Evolutionary conservation across 116 monocot genomes (phyloP).

Genomic region (Phalaenopsis hybrid): DNA sequence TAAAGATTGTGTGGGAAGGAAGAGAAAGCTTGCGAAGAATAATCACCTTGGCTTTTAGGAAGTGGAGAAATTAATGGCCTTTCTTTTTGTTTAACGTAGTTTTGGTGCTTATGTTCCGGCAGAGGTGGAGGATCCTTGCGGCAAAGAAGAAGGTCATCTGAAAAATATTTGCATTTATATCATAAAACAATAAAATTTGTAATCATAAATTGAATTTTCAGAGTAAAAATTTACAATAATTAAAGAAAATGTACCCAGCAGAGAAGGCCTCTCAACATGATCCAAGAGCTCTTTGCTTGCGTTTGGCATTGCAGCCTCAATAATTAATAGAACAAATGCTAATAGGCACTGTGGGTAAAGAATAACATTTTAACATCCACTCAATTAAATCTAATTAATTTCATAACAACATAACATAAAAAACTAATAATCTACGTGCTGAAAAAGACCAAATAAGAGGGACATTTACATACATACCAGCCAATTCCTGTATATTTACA

Average conservation of each 20-base stretch:
- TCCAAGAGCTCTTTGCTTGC: conserved; percentile 27
- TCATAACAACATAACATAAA: no score
- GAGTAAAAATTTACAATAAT: background rate
- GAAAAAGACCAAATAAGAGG: no score
- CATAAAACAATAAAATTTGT: background rate
- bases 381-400: no score
- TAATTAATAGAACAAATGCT: background rate
- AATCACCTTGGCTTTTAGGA: conserved; percentile 30
- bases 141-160: conserved; percentile 20
- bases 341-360: background rate
- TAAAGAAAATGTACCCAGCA: conserved; percentile 10
- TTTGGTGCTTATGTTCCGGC: background rate
- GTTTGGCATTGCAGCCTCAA: conserved; percentile 11
- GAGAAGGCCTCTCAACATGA: conserved; percentile 20
- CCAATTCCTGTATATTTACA: no score
- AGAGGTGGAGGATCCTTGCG: background rate
- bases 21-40: background rate
- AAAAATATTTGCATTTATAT: background rate
- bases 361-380: background rate
- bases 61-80: conserved; percentile 6
- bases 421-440: no score
- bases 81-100: background rate
- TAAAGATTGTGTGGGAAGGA: background rate
- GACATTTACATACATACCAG: no score
- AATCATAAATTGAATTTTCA: background rate